Evolutionary conservation across 108 stramenopile genomes (phyloP), one percentile per base, ranked within the genome.

Genomic region (Aureococcus anophagefferens): DNA sequence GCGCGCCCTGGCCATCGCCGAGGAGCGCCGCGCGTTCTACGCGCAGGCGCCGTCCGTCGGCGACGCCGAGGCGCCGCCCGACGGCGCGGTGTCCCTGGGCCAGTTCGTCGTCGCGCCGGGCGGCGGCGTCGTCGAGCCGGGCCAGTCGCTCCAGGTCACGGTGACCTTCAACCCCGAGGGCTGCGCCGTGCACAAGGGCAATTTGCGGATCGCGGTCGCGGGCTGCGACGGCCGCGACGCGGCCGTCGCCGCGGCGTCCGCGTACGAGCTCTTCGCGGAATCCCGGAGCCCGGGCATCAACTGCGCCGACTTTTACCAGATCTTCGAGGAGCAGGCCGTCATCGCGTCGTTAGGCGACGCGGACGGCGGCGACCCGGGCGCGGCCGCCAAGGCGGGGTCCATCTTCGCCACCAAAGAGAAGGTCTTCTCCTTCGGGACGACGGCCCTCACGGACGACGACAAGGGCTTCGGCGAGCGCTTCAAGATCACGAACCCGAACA

Each of bases 241-340:
- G 34, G 46, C 63, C 31, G 28, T 71, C 33, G 33, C 36, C 32
- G 44, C 62, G 15, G 37, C 51, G 29, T n/a, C 17, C 15, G 29
- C 46, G 35, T 86, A 81, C 73, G 85, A 86, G 45, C 40, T 84
- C 30, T 40, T 84, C 45, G 85, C 79, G 29, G 85, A 86, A 68
- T 68, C 69, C 30, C 80, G 83, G 69, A 40, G 75, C 0, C 85
- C 85, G 17, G 83, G 75, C 11, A 78, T 86, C 63, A 68, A 73
- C 18, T 72, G 66, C 0, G 51, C 72, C 18, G 76, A 82, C 40
- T 81, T 65, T 36, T 36, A 66, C 30, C 40, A 63, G 5, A 84
- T 86, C 51, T 86, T 86, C 62, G 85, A 86, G 72, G 85, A 86
- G 64, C 85, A 86, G 70, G 74, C 75, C 5, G 83, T 86, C 32